phyloP scores from a whole-genome alignment of 148 eudicot species.

The Polygonum maritimum region DNA sequence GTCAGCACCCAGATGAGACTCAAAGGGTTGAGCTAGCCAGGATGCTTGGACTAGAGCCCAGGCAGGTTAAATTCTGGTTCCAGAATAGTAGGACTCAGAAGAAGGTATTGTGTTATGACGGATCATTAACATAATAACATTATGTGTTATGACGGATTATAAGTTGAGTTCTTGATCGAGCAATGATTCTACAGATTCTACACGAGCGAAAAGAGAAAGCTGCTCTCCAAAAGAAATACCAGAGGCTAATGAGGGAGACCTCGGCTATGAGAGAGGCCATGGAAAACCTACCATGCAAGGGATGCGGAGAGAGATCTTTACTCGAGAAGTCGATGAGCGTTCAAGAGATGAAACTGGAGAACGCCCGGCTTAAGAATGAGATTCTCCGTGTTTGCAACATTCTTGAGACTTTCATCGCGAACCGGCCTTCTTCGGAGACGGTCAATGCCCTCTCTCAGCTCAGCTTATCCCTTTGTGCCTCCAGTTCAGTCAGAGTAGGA shows the following conservation, averaged over 20 bases:
- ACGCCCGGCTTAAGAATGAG: slow-evolving; percentile 28
- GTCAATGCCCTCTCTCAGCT: slow-evolving; percentile 15
- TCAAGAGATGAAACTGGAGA: slow-evolving; percentile 18
- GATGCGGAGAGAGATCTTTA: slow-evolving; percentile 13
- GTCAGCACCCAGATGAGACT: slow-evolving; percentile 73
- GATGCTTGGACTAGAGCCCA: slow-evolving; percentile 43
- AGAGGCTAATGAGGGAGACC: slow-evolving; percentile 20
- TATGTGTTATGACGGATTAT: too few relatives aligned
- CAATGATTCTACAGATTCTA: slow-evolving; percentile 15
- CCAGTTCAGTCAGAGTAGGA: neutral
- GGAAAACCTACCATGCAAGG: slow-evolving; percentile 17
- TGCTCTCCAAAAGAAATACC: slow-evolving; percentile 17
- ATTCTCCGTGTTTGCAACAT: neutral
- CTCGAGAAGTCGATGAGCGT: slow-evolving; percentile 16
- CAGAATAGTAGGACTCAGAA: slow-evolving; percentile 78
- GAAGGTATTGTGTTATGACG: slow-evolving; percentile 41
- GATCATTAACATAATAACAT: too few relatives aligned
- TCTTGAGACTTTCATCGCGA: slow-evolving; percentile 13
- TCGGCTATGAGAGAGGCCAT: slow-evolving; percentile 18
- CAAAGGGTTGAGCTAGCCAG: slow-evolving; percentile 54
- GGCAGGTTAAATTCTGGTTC: slow-evolving; percentile 90
- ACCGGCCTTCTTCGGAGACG: slow-evolving; percentile 32
- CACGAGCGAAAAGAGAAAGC: slow-evolving; percentile 22
- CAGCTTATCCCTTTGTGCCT: neutral
- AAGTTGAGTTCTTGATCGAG: neutral